These are phyloP conservation scores for Glonium stellatum DNA, from an alignment of 495 filamentous ascomycete genomes.

Conservation along the genomic window DNA sequence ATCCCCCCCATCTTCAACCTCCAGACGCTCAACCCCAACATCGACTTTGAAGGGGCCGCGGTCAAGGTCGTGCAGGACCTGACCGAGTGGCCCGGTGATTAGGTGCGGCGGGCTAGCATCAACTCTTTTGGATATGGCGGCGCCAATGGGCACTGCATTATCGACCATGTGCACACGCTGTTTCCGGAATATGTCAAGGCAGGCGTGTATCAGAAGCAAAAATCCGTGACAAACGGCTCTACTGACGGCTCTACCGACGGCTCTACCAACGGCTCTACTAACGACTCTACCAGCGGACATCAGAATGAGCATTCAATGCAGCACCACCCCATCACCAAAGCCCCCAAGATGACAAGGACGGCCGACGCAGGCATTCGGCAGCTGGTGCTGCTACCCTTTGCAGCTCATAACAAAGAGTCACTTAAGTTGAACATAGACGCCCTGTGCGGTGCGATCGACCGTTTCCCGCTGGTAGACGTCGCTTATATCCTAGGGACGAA, in stretches of 20 bases:
- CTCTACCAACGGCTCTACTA: background rate
- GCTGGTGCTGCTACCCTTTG: background rate
- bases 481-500: slow-evolving; percentile 14
- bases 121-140: slow-evolving; percentile 28
- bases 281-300: too few species aligned
- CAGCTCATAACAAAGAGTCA: background rate
- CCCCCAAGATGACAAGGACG: too few species aligned
- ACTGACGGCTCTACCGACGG: too few species aligned
- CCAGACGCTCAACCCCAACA: slow-evolving; percentile 30
- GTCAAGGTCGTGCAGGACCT: too few species aligned
- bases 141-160: slow-evolving; percentile 19
- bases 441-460: slow-evolving; percentile 25
- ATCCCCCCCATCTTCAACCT: slow-evolving; percentile 34
- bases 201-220: too few species aligned
- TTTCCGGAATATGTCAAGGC: too few species aligned
- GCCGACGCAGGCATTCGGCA: background rate
- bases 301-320: too few species aligned
- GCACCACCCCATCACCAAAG: too few species aligned
- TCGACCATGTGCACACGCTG: slow-evolving; percentile 25
- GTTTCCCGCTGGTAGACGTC: slow-evolving; percentile 29
- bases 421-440: too few species aligned
- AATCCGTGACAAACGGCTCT: too few species aligned
- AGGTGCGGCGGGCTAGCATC: slow-evolving; percentile 30
- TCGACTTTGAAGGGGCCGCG: background rate
- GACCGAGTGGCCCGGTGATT: background rate